Evolutionary conservation across 345 rosid species (phyloP).

Genomic region (Melaleuca quinquenervia): DNA sequence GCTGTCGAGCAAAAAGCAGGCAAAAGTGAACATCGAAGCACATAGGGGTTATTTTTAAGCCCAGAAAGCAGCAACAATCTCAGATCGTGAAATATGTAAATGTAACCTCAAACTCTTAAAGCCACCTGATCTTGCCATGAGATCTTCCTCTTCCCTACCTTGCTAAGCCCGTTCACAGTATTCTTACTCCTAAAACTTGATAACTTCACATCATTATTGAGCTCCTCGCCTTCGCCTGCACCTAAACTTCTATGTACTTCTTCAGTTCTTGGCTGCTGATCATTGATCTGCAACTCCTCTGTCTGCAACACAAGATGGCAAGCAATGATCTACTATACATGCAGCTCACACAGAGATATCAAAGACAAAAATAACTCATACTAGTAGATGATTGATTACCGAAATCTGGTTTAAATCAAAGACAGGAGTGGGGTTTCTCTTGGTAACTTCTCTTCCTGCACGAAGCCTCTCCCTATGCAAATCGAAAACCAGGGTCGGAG

Average conservation of each 20-base stretch:
- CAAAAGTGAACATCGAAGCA: neutral
- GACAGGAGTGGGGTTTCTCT: conserved; percentile 18
- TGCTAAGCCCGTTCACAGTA: conserved; percentile 34
- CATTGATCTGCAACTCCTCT: conserved; percentile 40
- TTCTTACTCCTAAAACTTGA: conserved; percentile 56
- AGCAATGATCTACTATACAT: neutral
- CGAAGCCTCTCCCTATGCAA: conserved; percentile 23
- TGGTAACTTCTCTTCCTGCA: conserved; percentile 28
- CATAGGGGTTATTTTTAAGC: neutral
- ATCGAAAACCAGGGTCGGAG: conserved; percentile 18
- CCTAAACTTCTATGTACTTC: conserved; percentile 23
- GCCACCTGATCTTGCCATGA: conserved; percentile 95
- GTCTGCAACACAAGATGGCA: conserved; percentile 26
- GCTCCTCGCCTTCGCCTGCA: conserved; percentile 37
- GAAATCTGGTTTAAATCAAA: conserved; percentile 87
- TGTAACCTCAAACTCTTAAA: conserved; percentile 42
- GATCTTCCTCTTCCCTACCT: conserved; percentile 79
- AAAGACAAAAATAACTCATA: neutral
- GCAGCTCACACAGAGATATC: neutral
- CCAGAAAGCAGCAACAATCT: neutral
- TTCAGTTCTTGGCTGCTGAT: conserved; percentile 23
- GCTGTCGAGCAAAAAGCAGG: neutral
- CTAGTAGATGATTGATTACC: conserved; percentile 27
- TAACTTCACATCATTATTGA: conserved; percentile 31
- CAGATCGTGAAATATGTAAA: neutral